A percentile compares a stretch with the other conserved stretches of the same genome.
phyloP scores from a whole-genome alignment of 23 red algal genomes.

The Cyanidiococcus yangmingshanensis region DNA sequence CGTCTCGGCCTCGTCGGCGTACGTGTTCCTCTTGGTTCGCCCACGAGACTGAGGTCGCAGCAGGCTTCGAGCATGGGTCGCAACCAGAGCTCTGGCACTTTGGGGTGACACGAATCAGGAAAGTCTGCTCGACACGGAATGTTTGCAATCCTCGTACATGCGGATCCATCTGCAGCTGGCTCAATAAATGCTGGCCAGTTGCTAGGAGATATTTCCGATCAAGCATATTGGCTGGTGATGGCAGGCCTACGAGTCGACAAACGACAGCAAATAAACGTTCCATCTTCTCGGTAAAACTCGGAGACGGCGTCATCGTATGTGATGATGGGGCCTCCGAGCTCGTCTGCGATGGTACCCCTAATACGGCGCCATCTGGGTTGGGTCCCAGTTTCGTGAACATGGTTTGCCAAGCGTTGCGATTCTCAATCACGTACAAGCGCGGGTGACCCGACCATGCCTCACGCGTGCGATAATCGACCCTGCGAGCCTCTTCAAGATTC shows the following conservation, averaged over 20 bases:
- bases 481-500: slow-evolving; percentile 35
- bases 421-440: slow-evolving; percentile 52
- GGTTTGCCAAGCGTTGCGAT: slow-evolving; percentile 17
- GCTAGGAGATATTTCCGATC: slow-evolving; percentile 50
- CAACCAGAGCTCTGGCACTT: no score
- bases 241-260: slow-evolving; percentile 49
- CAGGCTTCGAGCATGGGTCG: no score
- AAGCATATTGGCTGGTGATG: slow-evolving; percentile 25
- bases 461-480: slow-evolving; percentile 33
- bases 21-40: slow-evolving; percentile 40
- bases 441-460: slow-evolving; percentile 64
- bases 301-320: background rate
- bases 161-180: slow-evolving; percentile 1
- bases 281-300: slow-evolving; percentile 59
- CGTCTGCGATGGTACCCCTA: background rate
- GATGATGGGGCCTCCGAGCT: background rate
- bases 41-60: background rate
- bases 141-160: slow-evolving; percentile 23
- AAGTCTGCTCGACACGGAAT: slow-evolving; percentile 58
- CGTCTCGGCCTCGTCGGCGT: slow-evolving; percentile 38
- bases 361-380: background rate
- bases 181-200: background rate
- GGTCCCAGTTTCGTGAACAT: background rate
- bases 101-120: slow-evolving; percentile 26
- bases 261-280: slow-evolving; percentile 40